phyloP scores from a whole-genome alignment of 1,284 basidiomycete species.

The Sutorius eximius region DNA sequence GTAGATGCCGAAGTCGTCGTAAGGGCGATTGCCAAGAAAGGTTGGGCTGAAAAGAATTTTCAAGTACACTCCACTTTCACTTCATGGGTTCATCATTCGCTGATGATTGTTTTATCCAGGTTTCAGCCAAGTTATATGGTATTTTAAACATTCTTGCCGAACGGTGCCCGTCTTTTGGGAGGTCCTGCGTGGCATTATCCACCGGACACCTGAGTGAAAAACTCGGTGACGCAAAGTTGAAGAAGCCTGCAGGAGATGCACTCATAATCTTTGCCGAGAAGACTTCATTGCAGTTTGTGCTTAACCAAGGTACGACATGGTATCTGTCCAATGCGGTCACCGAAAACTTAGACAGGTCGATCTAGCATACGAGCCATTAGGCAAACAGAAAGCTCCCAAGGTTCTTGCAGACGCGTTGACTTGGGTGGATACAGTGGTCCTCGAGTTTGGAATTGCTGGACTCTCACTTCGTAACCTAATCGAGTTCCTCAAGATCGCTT shows the following conservation, averaged over 20 bases:
- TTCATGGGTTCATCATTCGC: conserved; percentile 2
- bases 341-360: conserved; percentile 17
- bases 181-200: conserved; percentile 81
- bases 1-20: conserved; percentile 90
- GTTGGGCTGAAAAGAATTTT: conserved; percentile 98
- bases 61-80: conserved; percentile 59
- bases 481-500: conserved; percentile 83
- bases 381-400: conserved; percentile 96
- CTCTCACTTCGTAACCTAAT: conserved; percentile 84
- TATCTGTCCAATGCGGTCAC: conserved; percentile 4
- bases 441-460: conserved; percentile 93
- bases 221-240: conserved; percentile 94
- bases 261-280: conserved; percentile 85
- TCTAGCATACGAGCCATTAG: conserved; percentile 85
- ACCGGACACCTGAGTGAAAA: conserved; percentile 92
- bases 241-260: conserved; percentile 94
- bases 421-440: conserved; percentile 87
- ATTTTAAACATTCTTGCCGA: conserved; percentile 77
- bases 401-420: conserved; percentile 89
- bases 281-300: conserved; percentile 91
- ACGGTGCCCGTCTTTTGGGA: conserved; percentile 79
- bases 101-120: conserved; percentile 46
- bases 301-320: conserved; percentile 75
- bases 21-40: conserved; percentile 89
- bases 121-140: conserved; percentile 84